These are phyloP conservation scores for Penstemon davidsonii DNA, from an alignment of 257 asterid species.

Conservation along the genomic window DNA sequence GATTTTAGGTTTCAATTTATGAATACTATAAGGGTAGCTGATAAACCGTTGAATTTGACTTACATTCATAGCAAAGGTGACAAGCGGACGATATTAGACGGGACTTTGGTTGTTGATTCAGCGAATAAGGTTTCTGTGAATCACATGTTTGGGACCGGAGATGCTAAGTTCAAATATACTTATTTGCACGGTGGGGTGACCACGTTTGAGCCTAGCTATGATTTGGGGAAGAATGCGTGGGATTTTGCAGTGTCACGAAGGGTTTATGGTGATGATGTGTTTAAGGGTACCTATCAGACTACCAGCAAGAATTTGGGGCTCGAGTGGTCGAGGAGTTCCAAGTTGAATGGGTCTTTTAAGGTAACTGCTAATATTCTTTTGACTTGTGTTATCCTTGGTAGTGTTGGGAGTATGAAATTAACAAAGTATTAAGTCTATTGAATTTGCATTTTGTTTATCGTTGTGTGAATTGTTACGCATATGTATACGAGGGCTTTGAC, in stretches of 20 bases:
- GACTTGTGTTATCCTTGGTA: slow-evolving; percentile 20
- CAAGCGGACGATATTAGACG: slow-evolving; percentile 66
- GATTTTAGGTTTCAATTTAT: slow-evolving; percentile 86
- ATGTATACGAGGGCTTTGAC: neutral
- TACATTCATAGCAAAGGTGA: slow-evolving; percentile 72
- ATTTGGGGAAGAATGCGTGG: slow-evolving; percentile 76
- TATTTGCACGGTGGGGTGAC: slow-evolving; percentile 72
- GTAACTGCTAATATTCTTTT: slow-evolving; percentile 37
- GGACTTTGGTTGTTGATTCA: slow-evolving; percentile 73
- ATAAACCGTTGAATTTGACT: slow-evolving; percentile 80
- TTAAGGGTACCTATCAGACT: slow-evolving; percentile 83
- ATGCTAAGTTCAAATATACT: slow-evolving; percentile 72
- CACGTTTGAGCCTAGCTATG: slow-evolving; percentile 83
- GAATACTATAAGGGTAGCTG: slow-evolving; percentile 66
- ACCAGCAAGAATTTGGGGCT: slow-evolving; percentile 76
- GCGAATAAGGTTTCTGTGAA: slow-evolving; percentile 86
- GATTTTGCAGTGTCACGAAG: slow-evolving; percentile 72
- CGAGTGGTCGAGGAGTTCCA: slow-evolving; percentile 81
- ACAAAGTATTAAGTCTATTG: neutral
- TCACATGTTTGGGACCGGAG: slow-evolving; percentile 73
- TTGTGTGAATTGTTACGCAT: too few species aligned
- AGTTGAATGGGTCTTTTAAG: slow-evolving; percentile 77
- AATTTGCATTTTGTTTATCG: neutral
- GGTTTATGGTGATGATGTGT: slow-evolving; percentile 64
- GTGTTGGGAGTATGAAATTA: slow-evolving; percentile 3